These are phyloP conservation scores for Solanum neorickii DNA, from an alignment of 257 asterid genomes.

Conservation along the genomic window DNA sequence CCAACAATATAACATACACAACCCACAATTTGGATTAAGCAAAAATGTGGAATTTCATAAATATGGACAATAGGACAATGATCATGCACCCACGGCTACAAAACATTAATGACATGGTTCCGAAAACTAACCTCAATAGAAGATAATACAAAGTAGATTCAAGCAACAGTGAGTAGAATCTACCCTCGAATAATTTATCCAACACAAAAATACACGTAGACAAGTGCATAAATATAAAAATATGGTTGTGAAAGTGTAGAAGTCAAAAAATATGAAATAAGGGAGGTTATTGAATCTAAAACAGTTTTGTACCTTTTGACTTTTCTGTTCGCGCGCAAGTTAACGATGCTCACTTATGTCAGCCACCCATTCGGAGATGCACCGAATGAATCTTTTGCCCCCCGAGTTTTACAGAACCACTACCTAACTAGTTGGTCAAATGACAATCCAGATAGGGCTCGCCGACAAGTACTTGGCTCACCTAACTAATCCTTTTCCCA, in stretches of 20 bases:
- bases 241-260: not conserved
- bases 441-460: not conserved
- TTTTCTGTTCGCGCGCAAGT: not conserved
- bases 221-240: too few relatives aligned
- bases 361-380: not conserved
- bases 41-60: too few relatives aligned
- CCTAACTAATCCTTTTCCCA: not conserved
- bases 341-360: not conserved
- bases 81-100: too few relatives aligned
- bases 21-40: not conserved
- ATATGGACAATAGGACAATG: not conserved
- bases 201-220: not conserved
- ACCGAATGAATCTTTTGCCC: too few relatives aligned
- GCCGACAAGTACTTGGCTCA: not conserved
- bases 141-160: not conserved
- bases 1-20: not conserved
- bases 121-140: not conserved
- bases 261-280: not conserved
- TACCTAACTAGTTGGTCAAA: not conserved
- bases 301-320: too few relatives aligned
- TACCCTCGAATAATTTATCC: not conserved
- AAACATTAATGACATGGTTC: not conserved
- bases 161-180: not conserved
- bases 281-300: too few relatives aligned
- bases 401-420: not conserved